Percentiles rank a stretch among this genome's conserved stretches.
These are phyloP conservation scores for Lasiodiplodia gonubiensis DNA, from an alignment of 2,329 filamentous ascomycete species.

Conservation along the genomic window DNA sequence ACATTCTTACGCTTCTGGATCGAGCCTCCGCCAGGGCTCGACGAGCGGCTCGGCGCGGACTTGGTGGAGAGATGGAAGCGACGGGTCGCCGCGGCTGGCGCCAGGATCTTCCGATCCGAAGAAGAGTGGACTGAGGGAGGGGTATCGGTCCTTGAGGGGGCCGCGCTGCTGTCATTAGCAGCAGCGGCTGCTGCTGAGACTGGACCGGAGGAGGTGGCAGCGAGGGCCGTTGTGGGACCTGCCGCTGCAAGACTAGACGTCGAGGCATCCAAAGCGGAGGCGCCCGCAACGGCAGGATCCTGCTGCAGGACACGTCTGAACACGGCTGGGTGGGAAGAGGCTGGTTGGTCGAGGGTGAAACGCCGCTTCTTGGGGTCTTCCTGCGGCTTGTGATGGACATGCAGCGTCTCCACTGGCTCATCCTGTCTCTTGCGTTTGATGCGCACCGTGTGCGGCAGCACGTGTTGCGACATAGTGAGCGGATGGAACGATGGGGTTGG, in stretches of 20 bases:
- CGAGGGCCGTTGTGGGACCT: background rate
- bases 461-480: constrained; percentile 22
- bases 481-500: background rate
- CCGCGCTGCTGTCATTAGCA: background rate
- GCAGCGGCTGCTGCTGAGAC: background rate
- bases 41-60: background rate
- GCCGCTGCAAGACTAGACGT: background rate
- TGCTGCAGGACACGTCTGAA: constrained; percentile 28
- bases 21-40: background rate
- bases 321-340: constrained; percentile 31
- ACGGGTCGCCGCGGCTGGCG: constrained; percentile 6
- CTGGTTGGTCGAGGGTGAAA: constrained; percentile 25
- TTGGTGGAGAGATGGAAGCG: constrained; percentile 24
- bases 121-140: background rate
- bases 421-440: constrained; percentile 64
- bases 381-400: constrained; percentile 33
- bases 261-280: constrained; percentile 6
- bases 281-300: constrained; percentile 16
- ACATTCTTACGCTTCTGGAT: constrained; percentile 27
- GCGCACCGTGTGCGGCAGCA: constrained; percentile 29
- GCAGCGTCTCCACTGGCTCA: constrained; percentile 62
- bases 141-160: too few species aligned
- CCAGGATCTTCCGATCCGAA: constrained; percentile 7
- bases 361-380: constrained; percentile 28
- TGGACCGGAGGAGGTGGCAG: background rate